Percentiles rank a stretch among this genome's conserved stretches.
These are phyloP conservation scores for Coemansia sp. DNA, from an alignment of 192 early-diverging fungal genomes.

Conservation along the genomic window DNA sequence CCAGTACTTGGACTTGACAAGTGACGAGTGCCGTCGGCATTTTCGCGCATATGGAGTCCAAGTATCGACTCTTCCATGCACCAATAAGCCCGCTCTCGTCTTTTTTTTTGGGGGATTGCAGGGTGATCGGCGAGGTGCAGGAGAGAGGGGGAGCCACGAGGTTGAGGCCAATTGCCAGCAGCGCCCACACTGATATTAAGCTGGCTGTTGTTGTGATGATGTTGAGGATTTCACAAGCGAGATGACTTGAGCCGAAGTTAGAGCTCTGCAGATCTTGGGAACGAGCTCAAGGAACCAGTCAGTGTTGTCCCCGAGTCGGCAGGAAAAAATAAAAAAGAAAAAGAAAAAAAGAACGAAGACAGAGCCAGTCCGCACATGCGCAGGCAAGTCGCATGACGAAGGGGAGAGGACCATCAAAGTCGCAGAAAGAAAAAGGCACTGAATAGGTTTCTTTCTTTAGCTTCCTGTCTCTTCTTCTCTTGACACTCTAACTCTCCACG, in stretches of 20 bases:
- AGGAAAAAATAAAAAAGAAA: neutral
- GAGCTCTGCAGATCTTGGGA: slow-evolving; percentile 3
- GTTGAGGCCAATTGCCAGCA: neutral
- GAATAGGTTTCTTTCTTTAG: neutral
- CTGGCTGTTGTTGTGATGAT: neutral
- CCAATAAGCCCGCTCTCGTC: neutral
- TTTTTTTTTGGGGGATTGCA: slow-evolving; percentile 3
- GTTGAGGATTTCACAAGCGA: neutral
- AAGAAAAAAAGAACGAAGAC: neutral
- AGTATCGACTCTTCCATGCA: neutral
- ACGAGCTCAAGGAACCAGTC: neutral
- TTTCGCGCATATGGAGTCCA: too few relatives aligned
- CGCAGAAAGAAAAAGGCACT: slow-evolving; percentile 3
- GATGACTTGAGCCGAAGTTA: neutral
- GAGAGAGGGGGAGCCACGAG: neutral
- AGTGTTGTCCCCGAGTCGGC: neutral
- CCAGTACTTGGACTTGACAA: neutral
- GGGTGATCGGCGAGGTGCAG: slow-evolving; percentile 14
- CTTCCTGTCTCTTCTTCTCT: neutral
- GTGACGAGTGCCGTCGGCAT: too few relatives aligned
- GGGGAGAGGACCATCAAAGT: slow-evolving; percentile 1
- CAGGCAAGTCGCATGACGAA: slow-evolving; percentile 2
- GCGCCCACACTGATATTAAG: slow-evolving; percentile 3
- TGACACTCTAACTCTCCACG: neutral
- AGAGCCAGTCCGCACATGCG: neutral